Base-by-base conservation (phyloP, 768 basidiomycete species). In the Mrakia frigida region DNA sequence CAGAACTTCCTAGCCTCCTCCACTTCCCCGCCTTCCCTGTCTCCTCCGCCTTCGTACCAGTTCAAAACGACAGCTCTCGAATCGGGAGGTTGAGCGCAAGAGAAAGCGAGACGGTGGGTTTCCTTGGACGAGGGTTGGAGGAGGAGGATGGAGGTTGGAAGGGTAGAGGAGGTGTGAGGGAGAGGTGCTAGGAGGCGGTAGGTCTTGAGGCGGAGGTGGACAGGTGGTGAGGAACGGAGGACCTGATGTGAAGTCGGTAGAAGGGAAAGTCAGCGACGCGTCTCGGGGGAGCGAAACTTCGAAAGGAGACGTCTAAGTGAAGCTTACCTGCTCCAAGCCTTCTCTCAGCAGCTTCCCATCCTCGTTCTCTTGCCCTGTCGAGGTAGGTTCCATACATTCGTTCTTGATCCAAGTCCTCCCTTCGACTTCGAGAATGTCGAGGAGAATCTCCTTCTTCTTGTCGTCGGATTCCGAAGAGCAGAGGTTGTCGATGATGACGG, bases 381-480 rank as follows among this genome's bases (percentile, higher is more conserved):
- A 11, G 9, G 25, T 50, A 2, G 46, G 46, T 2, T 50, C 16
- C 37, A 68, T 21, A 13, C 65, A 68, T 7, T 68, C 65, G 25
- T 35, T 68, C 37, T 68, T 68, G 65, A 68, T 68, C 70, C 70
- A 72, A 31, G 10, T 33, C 53, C 31, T 52, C 1, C 70, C 70
- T 23, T 72, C 70, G 28, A 72, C 70, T 14, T 37, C 52, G 5
- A 72, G 23, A 53, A 59, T 72, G 33, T 72, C 70, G 50, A 72
- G 35, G 33, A 72, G 52, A 7, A 13, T 72, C 28, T 53, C 70
- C 70, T 72, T 72, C 35, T 72, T 46, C 16, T 35, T 28, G 33
- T 56, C 70, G 70, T 53, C 53, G 7, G 53, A 52, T 10, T 53
- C 50, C n/a, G 52, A 3, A 0, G 46, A 50, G 35, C 50, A 50